Evolutionary conservation across 768 basidiomycete genomes (phyloP), one percentile per base, ranked within the genome.

Genomic region (Rhizopogon vulgaris): DNA sequence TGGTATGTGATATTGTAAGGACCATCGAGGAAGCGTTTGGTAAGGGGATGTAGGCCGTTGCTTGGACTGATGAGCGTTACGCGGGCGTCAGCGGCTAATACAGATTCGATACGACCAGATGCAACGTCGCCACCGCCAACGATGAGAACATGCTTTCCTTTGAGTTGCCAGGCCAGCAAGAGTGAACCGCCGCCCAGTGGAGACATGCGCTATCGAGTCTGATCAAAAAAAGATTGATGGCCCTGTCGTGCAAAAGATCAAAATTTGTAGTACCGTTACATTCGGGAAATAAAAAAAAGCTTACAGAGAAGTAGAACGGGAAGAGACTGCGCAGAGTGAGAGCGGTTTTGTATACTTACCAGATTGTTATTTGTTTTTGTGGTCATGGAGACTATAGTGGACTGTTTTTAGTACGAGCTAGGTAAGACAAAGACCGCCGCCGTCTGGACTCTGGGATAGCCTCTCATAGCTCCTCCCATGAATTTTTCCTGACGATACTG

Each of bases 71-170:
- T 71, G 65, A 99, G 70, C 7, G 84, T 84, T 62, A 97, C 80
- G 37, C 71, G 71, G 1, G 91, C 91, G 56, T 88, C 88, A 8
- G 93, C 83, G 49, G 74, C 74, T 57, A 99, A 85, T 58, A 94
- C 78, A 57, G 90, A 88, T 62, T 88, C 85, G 50, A 98, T 78
- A 49, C 96, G 84, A 48, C 89, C 83, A 3, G 92, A 84, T 2
- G 94, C 95, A 47, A 99, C 88, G 53, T 87, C 83, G 43, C 96
- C 96, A 8, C 95, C 96, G 39, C 96, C 96, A 58, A 98, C 82
- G 60, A 98, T 80, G 63, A 98, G 85, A 41, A 96, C 91, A 17
- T 73, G 77, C 59, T 89, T 92, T 59, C 78, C 72, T 52, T 80
- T 83, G 66, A 98, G 86, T 68, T 95, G 94, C 88, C 91, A 96